Conservation (phyloP, 768 basidiomycete genomes). For the Tricholomella constricta region DNA sequence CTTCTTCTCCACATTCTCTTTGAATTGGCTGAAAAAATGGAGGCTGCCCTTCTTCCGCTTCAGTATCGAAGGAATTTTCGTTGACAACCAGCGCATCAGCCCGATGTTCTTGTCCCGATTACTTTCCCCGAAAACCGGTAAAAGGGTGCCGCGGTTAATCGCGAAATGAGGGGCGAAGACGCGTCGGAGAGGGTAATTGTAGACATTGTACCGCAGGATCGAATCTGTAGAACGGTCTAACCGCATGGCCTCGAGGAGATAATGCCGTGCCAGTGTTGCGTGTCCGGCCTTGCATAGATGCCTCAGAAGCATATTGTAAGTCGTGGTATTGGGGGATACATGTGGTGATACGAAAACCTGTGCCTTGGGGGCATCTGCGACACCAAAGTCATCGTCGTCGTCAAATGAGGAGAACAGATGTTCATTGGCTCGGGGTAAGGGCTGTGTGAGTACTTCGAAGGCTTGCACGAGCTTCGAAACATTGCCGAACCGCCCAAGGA, state of each 20-base stretch:
- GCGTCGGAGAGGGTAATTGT: constrained; percentile 28
- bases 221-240: constrained; percentile 42
- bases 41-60: constrained; percentile 52
- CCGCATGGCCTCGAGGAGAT: constrained; percentile 54
- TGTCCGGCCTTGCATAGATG: constrained; percentile 53
- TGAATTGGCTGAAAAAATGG: constrained; percentile 39
- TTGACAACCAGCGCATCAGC: constrained; percentile 60
- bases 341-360: constrained; percentile 39
- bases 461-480: constrained; percentile 70
- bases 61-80: constrained; percentile 47
- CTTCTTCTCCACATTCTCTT: constrained; percentile 23
- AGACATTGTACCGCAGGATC: constrained; percentile 32
- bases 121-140: constrained; percentile 58
- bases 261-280: constrained; percentile 63
- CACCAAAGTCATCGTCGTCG: constrained; percentile 66
- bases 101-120: constrained; percentile 61
- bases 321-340: constrained; percentile 65
- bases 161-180: constrained; percentile 54
- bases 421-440: constrained; percentile 55
- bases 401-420: constrained; percentile 59
- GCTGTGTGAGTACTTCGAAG: constrained; percentile 78
- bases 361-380: constrained; percentile 34
- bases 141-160: constrained; percentile 55
- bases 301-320: constrained; percentile 63
- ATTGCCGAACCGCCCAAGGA: constrained; percentile 61